These are phyloP conservation scores for Xylaria grammica DNA, from an alignment of 495 filamentous ascomycete species.

Conservation along the genomic window DNA sequence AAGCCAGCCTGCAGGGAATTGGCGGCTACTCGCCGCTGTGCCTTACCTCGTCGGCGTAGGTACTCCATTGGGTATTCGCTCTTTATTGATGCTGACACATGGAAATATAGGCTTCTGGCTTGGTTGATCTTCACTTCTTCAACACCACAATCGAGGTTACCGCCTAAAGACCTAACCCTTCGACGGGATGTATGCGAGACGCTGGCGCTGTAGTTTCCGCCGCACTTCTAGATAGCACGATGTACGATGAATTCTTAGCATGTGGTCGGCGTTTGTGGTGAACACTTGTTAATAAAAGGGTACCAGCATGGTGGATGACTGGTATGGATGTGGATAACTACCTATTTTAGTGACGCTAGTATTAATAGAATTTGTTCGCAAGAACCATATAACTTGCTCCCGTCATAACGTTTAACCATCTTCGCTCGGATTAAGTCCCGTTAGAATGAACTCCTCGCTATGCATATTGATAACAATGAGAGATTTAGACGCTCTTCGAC, in stretches of 20 bases:
- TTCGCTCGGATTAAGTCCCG: too few relatives aligned
- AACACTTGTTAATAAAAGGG: not conserved
- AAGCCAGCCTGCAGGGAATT: conserved; percentile 51
- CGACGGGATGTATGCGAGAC: not conserved
- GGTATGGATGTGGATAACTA: conserved; percentile 1
- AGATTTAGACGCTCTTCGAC: not conserved
- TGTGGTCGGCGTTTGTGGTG: conserved; percentile 8
- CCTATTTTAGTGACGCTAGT: not conserved
- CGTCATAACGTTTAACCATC: not conserved
- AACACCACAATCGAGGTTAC: conserved; percentile 30
- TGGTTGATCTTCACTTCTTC: conserved; percentile 26
- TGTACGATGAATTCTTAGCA: not conserved
- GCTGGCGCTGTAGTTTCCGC: not conserved
- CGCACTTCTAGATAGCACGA: not conserved
- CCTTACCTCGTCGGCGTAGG: conserved; percentile 39
- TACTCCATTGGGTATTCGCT: conserved; percentile 7
- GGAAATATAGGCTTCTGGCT: conserved; percentile 29
- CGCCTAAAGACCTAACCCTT: not conserved
- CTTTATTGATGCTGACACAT: conserved; percentile 1
- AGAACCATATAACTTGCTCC: not conserved
- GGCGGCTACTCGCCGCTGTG: conserved; percentile 52
- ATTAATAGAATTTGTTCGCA: conserved; percentile 12
- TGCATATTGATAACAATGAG: not conserved
- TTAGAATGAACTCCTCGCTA: conserved; percentile 5
- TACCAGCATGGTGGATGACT: not conserved